These are phyloP conservation scores for Karstenula rhodostoma DNA, from an alignment of 2,329 filamentous ascomycete genomes.

Conservation along the genomic window DNA sequence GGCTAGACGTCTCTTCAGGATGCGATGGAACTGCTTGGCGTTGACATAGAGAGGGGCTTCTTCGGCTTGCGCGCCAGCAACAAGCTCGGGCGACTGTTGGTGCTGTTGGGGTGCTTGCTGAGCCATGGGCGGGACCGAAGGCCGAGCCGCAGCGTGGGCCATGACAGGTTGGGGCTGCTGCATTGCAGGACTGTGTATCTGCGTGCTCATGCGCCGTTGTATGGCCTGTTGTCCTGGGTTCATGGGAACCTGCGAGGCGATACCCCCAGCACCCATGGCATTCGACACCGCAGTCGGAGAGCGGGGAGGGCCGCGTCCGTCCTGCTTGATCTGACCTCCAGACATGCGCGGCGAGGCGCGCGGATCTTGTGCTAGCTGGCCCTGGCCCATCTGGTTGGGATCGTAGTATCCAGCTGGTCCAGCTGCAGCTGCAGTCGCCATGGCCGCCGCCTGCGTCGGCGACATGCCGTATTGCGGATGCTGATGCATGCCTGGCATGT, in stretches of 20 bases:
- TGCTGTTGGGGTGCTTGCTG: conserved; percentile 70
- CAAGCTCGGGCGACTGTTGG: conserved; percentile 81
- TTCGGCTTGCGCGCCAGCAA: conserved; percentile 71
- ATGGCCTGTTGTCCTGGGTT: conserved; percentile 44
- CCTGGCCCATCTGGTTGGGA: conserved; percentile 66
- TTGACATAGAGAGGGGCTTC: conserved; percentile 98
- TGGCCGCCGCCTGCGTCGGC: conserved; percentile 86
- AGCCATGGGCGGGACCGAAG: conserved; percentile 60
- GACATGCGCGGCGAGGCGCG: conserved; percentile 79
- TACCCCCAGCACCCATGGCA: conserved; percentile 57
- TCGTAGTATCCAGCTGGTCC: conserved; percentile 76
- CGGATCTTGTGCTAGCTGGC: conserved; percentile 63
- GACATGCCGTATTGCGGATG: conserved; percentile 77
- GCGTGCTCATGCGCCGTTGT: conserved; percentile 52
- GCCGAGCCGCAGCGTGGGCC: conserved; percentile 68
- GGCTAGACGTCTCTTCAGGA: conserved; percentile 91
- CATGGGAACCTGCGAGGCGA: conserved; percentile 52
- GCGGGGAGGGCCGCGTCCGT: conserved; percentile 73
- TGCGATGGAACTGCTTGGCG: conserved; percentile 97
- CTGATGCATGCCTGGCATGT: conserved; percentile 76
- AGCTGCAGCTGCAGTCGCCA: conserved; percentile 92
- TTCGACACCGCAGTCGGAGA: conserved; percentile 77
- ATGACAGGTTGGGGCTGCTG: conserved; percentile 78
- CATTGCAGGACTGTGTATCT: conserved; percentile 58
- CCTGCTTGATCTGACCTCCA: conserved; percentile 71